Percentiles rank a stretch among this genome's conserved stretches.
Evolutionary conservation across 352 stramenopile genomes (phyloP).

Genomic region (Globisporangium spinosum): DNA sequence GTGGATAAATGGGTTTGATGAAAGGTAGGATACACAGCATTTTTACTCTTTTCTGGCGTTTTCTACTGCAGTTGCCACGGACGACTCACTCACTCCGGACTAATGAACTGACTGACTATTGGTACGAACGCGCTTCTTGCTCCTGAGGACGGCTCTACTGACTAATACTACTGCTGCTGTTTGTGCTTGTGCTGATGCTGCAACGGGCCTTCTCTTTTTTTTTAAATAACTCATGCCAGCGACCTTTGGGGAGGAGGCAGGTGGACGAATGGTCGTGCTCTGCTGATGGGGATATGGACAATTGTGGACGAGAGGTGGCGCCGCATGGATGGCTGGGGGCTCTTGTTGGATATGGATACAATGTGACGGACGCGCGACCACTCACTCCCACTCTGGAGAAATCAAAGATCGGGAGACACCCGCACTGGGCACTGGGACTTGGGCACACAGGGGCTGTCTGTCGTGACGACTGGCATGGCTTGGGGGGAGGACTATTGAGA

Average conservation of each 20-base stretch:
- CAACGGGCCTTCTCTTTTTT: background rate
- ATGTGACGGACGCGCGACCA: background rate
- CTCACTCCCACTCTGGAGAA: background rate
- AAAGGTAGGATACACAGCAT: constrained; percentile 9
- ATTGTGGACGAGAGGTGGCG: background rate
- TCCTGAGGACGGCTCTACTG: background rate
- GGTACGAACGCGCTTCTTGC: background rate
- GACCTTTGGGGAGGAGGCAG: background rate
- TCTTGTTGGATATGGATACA: constrained; percentile 1
- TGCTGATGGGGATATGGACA: background rate
- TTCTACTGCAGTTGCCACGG: background rate
- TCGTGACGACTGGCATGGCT: constrained; percentile 1
- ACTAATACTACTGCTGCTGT: background rate
- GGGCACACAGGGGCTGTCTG: background rate
- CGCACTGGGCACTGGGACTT: background rate
- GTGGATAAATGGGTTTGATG: background rate
- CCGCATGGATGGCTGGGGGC: background rate
- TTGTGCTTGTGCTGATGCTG: background rate
- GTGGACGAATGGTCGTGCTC: background rate
- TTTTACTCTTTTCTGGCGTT: constrained; percentile 5
- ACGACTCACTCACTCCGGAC: background rate
- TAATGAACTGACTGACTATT: background rate
- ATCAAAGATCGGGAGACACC: background rate
- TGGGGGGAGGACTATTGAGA: background rate
- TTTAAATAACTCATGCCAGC: background rate